Evolutionary conservation across 2,329 filamentous ascomycete genomes (phyloP), one percentile per base, ranked within the genome.

Genomic region (Exserohilum turcica): DNA sequence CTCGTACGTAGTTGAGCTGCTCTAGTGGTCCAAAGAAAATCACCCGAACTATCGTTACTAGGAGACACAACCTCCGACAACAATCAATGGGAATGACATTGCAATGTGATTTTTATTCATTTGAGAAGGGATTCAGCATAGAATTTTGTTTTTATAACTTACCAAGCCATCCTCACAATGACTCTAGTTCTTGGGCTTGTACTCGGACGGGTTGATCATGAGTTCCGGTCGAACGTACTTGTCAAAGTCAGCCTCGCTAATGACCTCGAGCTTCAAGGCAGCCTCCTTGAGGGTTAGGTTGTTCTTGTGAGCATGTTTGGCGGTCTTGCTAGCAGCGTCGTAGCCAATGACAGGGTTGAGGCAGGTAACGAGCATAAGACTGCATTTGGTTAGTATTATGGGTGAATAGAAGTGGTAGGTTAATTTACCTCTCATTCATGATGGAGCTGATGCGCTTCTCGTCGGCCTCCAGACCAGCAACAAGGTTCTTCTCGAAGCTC

Each of bases 341-440:
- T 73, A 73, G 31, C 68, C 66, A 56, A 61, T 58, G 43, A 63
- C 56, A 48, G 57, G 59, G 56, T 68, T 67, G 21, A 66, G 61
- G 83, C 93, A 97, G 62, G 94, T 99, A 31, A 97, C 94, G 63
- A 97, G 85, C 94, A 99, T 99, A 68, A 99, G 84, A 73, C 91
- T 96, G 64, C 49, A 60, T 71, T 6, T 44, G 28, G 57, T 66
- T 56, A 63, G 54, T 37, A 50, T 15, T 32, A 10, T 28, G 28
- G 15, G 7, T 19, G 19, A 31, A 7, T 4, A 35, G 8, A 3
- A 6, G 6, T 5, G 9, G 3, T 12, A 7, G 2, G 12, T 32
- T 6, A 46, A 74, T 85, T 83, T 83, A 93, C 90, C 90, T 94
- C 81, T 99, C 92, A 80, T 95, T 92, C 80, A 99, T 86, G 65